These are phyloP conservation scores for Solanum raphanifolium DNA, from an alignment of 257 asterid species.

Conservation along the genomic window DNA sequence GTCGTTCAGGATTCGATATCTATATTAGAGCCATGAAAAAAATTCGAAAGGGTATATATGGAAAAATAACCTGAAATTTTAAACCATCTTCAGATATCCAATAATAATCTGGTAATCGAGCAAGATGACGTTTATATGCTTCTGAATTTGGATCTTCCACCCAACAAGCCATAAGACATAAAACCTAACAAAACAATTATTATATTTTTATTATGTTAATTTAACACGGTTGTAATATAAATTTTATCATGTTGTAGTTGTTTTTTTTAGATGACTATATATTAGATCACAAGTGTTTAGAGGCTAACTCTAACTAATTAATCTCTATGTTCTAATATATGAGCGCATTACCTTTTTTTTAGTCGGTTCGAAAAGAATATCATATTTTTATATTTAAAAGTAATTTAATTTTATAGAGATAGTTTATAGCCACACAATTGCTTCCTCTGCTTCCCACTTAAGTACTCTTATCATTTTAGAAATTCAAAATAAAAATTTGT, in stretches of 20 bases:
- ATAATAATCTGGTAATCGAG: slow-evolving; percentile 44
- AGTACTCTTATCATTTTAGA: not conserved
- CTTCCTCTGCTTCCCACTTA: not conserved
- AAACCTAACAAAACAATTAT: slow-evolving; percentile 9
- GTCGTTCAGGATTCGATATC: fast-evolving
- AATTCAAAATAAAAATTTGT: no score
- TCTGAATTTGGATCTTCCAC: slow-evolving; percentile 54
- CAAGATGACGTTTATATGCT: slow-evolving; percentile 35
- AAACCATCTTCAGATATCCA: slow-evolving; percentile 73
- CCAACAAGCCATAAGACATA: slow-evolving; percentile 54
- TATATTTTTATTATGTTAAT: not conserved
- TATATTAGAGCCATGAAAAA: no score
- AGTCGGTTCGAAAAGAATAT: no score
- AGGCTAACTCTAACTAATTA: not conserved
- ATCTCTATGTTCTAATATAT: no score
- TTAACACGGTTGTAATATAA: not conserved
- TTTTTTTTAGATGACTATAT: not conserved
- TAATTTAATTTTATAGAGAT: not conserved
- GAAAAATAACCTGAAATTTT: slow-evolving; percentile 40
- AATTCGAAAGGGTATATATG: not conserved
- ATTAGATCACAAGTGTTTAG: no score
- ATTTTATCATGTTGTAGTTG: no score
- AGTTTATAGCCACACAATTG: not conserved
- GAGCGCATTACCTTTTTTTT: not conserved
- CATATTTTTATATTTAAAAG: not conserved